phyloP scores from a whole-genome alignment of 192 early-diverging fungal species.

The Rhizophagus sp. region DNA sequence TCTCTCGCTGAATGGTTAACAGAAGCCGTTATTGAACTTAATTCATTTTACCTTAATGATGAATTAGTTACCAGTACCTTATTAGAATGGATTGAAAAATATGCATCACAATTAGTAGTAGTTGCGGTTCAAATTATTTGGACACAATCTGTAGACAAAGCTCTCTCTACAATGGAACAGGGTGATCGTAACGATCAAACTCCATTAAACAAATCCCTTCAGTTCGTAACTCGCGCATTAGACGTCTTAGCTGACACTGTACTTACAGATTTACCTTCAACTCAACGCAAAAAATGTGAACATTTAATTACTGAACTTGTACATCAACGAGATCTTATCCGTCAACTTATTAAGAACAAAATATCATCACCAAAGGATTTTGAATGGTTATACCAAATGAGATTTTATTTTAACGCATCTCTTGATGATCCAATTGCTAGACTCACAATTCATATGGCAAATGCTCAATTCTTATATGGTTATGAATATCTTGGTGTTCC shows the following conservation, averaged over 20 bases:
- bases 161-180: constrained; percentile 53
- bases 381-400: constrained; percentile 94
- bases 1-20: constrained; percentile 79
- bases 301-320: constrained; percentile 98
- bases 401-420: constrained; percentile 71
- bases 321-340: constrained; percentile 94
- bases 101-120: constrained; percentile 93
- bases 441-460: constrained; percentile 86
- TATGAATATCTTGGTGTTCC: constrained; percentile 98
- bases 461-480: constrained; percentile 93
- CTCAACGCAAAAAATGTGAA: constrained; percentile 94
- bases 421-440: constrained; percentile 69
- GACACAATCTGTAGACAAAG: constrained; percentile 85
- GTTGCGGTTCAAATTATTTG: constrained; percentile 88
- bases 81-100: constrained; percentile 83
- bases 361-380: constrained; percentile 75
- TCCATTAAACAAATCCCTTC: constrained; percentile 60
- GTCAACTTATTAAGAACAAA: constrained; percentile 57
- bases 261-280: constrained; percentile 76
- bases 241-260: constrained; percentile 92
- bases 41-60: constrained; percentile 56
- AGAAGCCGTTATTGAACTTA: constrained; percentile 71
- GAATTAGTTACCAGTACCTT: constrained; percentile 59
- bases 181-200: constrained; percentile 37
- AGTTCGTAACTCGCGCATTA: constrained; percentile 69